Conservation (phyloP, 257 asterid genomes). For the Sherardia arvensis region DNA sequence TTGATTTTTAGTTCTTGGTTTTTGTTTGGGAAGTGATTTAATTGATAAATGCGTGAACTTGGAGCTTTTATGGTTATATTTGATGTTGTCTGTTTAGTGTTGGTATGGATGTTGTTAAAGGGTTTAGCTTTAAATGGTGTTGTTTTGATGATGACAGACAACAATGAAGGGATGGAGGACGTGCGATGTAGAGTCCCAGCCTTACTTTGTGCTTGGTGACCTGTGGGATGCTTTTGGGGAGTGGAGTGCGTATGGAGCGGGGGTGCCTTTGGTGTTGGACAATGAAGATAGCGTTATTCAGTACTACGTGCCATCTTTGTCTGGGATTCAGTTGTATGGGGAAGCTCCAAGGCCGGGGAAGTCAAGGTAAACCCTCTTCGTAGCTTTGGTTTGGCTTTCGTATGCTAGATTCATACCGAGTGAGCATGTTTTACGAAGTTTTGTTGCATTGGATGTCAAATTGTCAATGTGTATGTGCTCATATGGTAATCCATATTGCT, state of each 20-base stretch:
- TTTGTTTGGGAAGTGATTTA: not conserved
- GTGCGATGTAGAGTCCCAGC: conserved; percentile 46
- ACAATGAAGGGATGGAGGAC: conserved; percentile 64
- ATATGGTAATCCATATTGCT: too few relatives aligned
- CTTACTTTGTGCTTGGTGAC: conserved; percentile 73
- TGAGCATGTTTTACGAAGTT: not conserved
- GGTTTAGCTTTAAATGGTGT: conserved; percentile 8
- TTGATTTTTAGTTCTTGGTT: not conserved
- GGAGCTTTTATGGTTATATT: not conserved
- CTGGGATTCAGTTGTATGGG: conserved; percentile 73
- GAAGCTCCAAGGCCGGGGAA: conserved; percentile 47
- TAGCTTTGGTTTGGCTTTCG: not conserved
- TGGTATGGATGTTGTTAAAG: not conserved
- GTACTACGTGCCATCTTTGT: conserved; percentile 84
- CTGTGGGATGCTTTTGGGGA: conserved; percentile 88
- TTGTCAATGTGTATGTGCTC: not conserved
- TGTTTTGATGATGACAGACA: conserved; percentile 34
- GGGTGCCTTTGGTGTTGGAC: conserved; percentile 80
- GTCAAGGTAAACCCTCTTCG: conserved; percentile 38
- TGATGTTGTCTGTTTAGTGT: not conserved
- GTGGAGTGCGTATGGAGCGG: conserved; percentile 98
- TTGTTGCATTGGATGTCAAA: not conserved
- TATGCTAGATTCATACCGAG: not conserved
- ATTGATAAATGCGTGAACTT: not conserved
- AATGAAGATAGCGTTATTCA: conserved; percentile 64